Percentiles rank a stretch among this genome's conserved stretches.
phyloP scores from a whole-genome alignment of 129 eudicot genomes.

The Ambrosia artemisiifolia region DNA sequence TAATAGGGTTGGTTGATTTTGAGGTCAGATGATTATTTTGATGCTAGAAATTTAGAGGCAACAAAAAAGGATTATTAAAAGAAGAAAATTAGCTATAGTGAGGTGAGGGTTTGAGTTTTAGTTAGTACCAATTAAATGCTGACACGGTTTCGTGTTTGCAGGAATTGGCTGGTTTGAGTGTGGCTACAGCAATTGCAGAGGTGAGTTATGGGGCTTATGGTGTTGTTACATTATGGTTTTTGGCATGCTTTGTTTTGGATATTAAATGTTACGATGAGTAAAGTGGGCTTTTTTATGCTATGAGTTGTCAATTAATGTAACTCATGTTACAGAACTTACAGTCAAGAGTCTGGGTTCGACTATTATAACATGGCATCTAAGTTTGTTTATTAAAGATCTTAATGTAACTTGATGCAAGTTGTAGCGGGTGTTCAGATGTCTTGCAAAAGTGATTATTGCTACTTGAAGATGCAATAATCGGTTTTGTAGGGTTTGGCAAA shows the following conservation, averaged over 20 bases:
- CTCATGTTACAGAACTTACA: neutral
- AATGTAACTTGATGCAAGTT: neutral
- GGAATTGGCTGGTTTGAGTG: conserved; percentile 99
- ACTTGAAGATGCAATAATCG: neutral
- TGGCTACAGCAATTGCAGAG: conserved; percentile 89
- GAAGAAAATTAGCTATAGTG: neutral
- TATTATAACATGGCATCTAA: neutral
- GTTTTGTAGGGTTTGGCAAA: conserved; percentile 17
- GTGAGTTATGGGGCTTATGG: conserved; percentile 29
- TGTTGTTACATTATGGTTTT: neutral
- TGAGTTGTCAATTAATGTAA: neutral
- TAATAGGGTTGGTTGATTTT: neutral
- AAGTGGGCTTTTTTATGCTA: neutral
- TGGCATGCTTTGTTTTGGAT: neutral
- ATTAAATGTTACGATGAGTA: neutral
- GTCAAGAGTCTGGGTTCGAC: neutral
- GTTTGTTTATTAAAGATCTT: neutral
- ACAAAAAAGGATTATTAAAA: conserved; percentile 13
- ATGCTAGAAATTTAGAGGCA: neutral
- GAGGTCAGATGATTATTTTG: neutral
- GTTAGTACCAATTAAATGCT: neutral
- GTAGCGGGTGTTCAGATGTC: neutral
- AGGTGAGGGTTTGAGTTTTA: neutral
- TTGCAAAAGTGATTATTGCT: neutral
- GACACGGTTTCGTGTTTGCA: conserved; percentile 29